Conservation (phyloP, 1,284 basidiomycete species). For the Mycena sp. region DNA sequence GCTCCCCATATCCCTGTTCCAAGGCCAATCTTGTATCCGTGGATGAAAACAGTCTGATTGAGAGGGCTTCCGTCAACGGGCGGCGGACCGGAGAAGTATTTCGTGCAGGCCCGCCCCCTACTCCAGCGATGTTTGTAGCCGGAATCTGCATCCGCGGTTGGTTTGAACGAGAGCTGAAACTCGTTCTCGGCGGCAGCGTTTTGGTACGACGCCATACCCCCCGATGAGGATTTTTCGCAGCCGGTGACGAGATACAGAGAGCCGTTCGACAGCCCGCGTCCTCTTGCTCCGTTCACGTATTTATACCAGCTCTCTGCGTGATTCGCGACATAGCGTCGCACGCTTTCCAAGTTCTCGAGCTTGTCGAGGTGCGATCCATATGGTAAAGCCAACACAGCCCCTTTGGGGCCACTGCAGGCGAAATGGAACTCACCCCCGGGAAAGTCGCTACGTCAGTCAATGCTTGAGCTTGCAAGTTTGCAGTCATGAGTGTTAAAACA, state of each 20-base stretch:
- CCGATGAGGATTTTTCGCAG: conserved; percentile 10
- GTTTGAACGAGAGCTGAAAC: conserved; percentile 5
- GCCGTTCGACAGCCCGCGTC: conserved; percentile 9
- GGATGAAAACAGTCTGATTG: conserved; percentile 20
- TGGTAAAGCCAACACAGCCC: conserved; percentile 16
- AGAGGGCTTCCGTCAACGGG: neutral
- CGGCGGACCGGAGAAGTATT: neutral
- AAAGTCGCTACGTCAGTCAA: neutral
- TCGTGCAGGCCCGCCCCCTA: neutral
- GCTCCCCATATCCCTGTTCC: neutral
- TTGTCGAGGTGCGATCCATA: conserved; percentile 9
- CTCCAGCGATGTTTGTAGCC: conserved; percentile 5
- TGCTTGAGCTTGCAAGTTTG: neutral
- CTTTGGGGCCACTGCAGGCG: neutral
- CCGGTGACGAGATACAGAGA: conserved; percentile 16
- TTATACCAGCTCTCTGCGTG: conserved; percentile 21
- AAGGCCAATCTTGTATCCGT: conserved; percentile 15
- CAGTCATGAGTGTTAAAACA: neutral
- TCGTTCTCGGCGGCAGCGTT: neutral
- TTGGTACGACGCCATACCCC: conserved; percentile 19
- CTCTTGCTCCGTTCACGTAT: conserved; percentile 10
- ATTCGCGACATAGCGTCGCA: neutral
- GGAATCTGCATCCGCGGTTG: neutral
- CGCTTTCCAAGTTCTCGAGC: conserved; percentile 2
- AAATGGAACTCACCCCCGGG: conserved; percentile 9